phyloP scores from a whole-genome alignment of 148 eudicot genomes.

The Vaccinium macrocarpon region DNA sequence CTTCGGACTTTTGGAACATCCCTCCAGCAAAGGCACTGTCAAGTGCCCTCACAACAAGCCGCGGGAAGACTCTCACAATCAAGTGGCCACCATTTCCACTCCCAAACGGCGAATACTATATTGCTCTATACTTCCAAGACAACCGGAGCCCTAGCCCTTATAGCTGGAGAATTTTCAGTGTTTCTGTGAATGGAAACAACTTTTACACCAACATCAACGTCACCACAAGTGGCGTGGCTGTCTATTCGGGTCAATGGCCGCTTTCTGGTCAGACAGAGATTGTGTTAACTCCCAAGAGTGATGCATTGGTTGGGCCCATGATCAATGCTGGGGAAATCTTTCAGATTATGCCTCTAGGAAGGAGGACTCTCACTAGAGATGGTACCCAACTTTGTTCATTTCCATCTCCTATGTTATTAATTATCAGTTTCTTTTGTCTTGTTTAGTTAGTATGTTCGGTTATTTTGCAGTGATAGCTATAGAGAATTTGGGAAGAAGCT shows the following conservation, averaged over 20 bases:
- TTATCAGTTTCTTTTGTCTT: neutral
- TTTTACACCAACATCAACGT: constrained; percentile 57
- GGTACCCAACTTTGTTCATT: constrained; percentile 37
- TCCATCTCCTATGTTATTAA: neutral
- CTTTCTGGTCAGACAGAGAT: constrained; percentile 55
- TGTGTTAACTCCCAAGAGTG: constrained; percentile 38
- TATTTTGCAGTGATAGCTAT: constrained; percentile 46
- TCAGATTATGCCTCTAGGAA: constrained; percentile 49
- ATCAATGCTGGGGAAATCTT: constrained; percentile 79
- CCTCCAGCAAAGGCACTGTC: constrained; percentile 63
- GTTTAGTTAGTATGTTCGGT: constrained; percentile 3
- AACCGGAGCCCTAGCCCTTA: constrained; percentile 63
- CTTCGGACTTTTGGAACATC: constrained; percentile 76
- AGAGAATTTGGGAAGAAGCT: constrained; percentile 41
- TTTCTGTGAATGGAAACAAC: constrained; percentile 43
- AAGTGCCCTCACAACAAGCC: constrained; percentile 56
- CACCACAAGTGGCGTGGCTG: constrained; percentile 54
- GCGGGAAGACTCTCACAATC: constrained; percentile 55
- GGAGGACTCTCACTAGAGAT: constrained; percentile 55
- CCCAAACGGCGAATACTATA: constrained; percentile 50
- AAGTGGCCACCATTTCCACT: constrained; percentile 62
- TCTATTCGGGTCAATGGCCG: constrained; percentile 64
- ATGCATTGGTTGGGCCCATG: constrained; percentile 70
- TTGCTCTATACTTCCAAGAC: constrained; percentile 85
- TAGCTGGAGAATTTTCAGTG: constrained; percentile 81